Conservation (phyloP, 257 asterid species). For the Haberlea rhodopensis region DNA sequence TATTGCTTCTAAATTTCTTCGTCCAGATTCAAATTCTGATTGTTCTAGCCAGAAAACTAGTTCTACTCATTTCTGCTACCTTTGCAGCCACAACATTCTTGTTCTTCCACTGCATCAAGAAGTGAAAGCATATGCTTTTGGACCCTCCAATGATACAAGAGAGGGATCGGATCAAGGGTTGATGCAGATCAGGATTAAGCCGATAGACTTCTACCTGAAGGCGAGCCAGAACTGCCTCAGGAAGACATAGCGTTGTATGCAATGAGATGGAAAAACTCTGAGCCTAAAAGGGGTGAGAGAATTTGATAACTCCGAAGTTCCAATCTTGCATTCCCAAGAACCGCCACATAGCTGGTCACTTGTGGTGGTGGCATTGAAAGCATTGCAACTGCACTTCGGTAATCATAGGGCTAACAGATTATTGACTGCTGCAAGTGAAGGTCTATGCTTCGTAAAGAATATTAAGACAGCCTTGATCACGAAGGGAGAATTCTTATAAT, state of each 20-base stretch:
- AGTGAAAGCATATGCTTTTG: background rate
- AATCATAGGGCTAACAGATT: background rate
- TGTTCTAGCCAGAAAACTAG: conserved; percentile 25
- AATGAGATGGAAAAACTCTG: conserved; percentile 10
- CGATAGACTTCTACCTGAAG: conserved; percentile 28
- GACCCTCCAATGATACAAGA: background rate
- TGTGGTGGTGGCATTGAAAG: conserved; percentile 30
- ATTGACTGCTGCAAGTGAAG: conserved; percentile 32
- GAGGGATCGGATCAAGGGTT: background rate
- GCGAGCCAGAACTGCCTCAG: conserved; percentile 23
- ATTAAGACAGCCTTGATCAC: conserved; percentile 26
- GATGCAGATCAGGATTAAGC: conserved; percentile 12
- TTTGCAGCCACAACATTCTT: background rate
- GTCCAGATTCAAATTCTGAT: conserved; percentile 24
- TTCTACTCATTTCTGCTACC: conserved; percentile 15
- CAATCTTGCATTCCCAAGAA: conserved; percentile 25
- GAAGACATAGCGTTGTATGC: background rate
- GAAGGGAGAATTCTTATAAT: conserved; percentile 24
- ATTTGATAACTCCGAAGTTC: conserved; percentile 21
- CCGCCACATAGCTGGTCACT: conserved; percentile 36
- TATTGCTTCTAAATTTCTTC: conserved; percentile 19
- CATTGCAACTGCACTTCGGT: conserved; percentile 33
- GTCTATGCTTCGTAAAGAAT: conserved; percentile 29
- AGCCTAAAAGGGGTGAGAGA: conserved; percentile 25
- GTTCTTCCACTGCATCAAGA: conserved; percentile 1